A percentile compares a stretch with the other conserved stretches of the same genome.
These are phyloP conservation scores for Globisporangium splendens DNA, from an alignment of 352 stramenopile genomes.

Conservation along the genomic window DNA sequence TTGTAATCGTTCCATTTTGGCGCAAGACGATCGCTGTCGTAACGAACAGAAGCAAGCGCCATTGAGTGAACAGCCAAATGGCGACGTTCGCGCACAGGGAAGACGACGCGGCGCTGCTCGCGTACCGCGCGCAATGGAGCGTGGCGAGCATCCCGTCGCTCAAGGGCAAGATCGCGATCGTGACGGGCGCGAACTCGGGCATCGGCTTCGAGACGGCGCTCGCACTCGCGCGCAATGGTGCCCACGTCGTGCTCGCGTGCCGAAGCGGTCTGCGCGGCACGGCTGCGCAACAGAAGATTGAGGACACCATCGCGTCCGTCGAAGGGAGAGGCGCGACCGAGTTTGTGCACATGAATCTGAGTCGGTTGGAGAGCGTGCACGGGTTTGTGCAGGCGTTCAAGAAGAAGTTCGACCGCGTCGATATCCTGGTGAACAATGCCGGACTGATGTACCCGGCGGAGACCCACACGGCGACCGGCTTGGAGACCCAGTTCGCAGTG, in stretches of 20 bases:
- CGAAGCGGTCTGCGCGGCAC: constrained; percentile 35
- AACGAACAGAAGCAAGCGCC: too few relatives aligned
- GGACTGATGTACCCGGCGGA: constrained; percentile 34
- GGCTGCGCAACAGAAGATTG: constrained; percentile 26
- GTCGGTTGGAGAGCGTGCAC: constrained; percentile 29
- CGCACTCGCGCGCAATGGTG: constrained; percentile 50
- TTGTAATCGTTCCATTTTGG: too few relatives aligned
- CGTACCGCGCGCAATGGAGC: constrained; percentile 14
- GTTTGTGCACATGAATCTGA: constrained; percentile 47
- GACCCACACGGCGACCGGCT: constrained; percentile 30
- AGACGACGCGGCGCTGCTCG: neutral
- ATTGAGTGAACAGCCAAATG: too few relatives aligned
- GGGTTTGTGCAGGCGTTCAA: constrained; percentile 32
- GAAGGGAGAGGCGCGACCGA: constrained; percentile 14
- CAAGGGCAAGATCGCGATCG: constrained; percentile 59
- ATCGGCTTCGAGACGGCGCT: constrained; percentile 79
- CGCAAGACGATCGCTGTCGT: too few relatives aligned
- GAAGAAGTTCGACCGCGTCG: constrained; percentile 34
- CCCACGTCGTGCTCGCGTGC: constrained; percentile 80
- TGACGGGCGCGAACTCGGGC: constrained; percentile 84
- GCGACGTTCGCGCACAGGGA: neutral
- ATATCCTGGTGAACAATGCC: constrained; percentile 62
- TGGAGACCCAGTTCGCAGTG: constrained; percentile 58
- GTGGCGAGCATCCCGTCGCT: constrained; percentile 27
- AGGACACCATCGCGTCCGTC: constrained; percentile 12